A percentile compares a stretch with the other conserved stretches of the same genome.
phyloP scores from a whole-genome alignment of 148 eudicot species.

The Camellia granthamiana region DNA sequence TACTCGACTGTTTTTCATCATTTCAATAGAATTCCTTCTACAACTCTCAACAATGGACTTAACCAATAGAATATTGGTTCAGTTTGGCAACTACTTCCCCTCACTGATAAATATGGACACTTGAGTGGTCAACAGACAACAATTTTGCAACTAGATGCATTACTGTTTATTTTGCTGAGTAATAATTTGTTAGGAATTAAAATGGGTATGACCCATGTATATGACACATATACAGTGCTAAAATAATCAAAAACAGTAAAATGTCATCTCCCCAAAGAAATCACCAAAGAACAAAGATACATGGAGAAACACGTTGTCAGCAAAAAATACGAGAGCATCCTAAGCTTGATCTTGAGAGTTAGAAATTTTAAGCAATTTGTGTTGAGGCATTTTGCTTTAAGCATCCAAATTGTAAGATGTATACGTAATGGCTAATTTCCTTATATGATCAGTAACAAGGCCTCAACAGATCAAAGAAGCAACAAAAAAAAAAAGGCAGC shows the following conservation, averaged over 20 bases:
- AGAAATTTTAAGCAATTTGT: neutral
- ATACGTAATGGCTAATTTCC: neutral
- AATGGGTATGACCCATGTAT: neutral
- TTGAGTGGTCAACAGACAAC: neutral
- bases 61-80: neutral
- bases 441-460: neutral
- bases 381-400: neutral
- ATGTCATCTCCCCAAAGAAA: neutral
- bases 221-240: neutral
- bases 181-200: neutral
- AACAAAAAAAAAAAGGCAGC: neutral
- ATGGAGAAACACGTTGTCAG: neutral
- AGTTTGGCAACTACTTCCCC: neutral
- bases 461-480: neutral
- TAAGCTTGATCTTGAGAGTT: neutral
- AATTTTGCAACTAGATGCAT: neutral
- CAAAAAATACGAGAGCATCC: neutral
- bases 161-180: neutral
- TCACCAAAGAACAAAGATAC: neutral
- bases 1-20: too few species aligned
- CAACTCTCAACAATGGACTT: neutral
- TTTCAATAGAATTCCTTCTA: neutral
- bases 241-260: neutral
- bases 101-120: neutral
- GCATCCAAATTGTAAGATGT: neutral